These are phyloP conservation scores for Monosporozyma unispora DNA, from an alignment of 805 yeast genomes.

Conservation along the genomic window DNA sequence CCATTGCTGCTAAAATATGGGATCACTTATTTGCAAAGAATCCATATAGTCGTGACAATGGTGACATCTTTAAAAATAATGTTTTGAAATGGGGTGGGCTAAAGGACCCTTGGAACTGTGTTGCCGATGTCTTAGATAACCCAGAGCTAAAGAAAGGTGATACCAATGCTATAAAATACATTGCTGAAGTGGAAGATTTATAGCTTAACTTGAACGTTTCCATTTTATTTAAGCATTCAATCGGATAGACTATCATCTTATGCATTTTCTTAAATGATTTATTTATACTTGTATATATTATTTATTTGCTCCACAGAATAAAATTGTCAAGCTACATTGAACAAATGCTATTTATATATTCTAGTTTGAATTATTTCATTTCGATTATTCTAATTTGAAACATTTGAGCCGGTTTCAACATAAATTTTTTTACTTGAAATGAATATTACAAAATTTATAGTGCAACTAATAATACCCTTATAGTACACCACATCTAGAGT, in stretches of 20 bases:
- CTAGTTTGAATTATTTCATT: background rate
- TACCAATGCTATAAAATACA: constrained; percentile 53
- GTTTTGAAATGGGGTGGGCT: constrained; percentile 93
- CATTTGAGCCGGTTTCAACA: too few species aligned
- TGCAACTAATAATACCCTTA: too few species aligned
- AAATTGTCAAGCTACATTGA: background rate
- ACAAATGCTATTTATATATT: background rate
- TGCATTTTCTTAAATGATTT: background rate
- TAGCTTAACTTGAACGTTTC: constrained; percentile 2
- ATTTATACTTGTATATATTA: background rate
- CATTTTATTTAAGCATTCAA: too few species aligned
- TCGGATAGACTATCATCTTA: too few species aligned
- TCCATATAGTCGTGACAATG: constrained; percentile 66
- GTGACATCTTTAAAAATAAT: constrained; percentile 59
- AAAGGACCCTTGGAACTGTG: constrained; percentile 76
- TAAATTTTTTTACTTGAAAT: too few species aligned
- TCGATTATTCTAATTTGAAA: too few species aligned
- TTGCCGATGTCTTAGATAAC: constrained; percentile 68
- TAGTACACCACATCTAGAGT: too few species aligned
- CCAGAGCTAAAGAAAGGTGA: constrained; percentile 59
- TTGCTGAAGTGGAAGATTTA: constrained; percentile 29
- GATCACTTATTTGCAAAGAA: constrained; percentile 55
- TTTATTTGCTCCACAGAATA: background rate
- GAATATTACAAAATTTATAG: too few species aligned
- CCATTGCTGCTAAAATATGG: constrained; percentile 85